Conservation (phyloP, 1,284 basidiomycete species). For the Athelia sp. region DNA sequence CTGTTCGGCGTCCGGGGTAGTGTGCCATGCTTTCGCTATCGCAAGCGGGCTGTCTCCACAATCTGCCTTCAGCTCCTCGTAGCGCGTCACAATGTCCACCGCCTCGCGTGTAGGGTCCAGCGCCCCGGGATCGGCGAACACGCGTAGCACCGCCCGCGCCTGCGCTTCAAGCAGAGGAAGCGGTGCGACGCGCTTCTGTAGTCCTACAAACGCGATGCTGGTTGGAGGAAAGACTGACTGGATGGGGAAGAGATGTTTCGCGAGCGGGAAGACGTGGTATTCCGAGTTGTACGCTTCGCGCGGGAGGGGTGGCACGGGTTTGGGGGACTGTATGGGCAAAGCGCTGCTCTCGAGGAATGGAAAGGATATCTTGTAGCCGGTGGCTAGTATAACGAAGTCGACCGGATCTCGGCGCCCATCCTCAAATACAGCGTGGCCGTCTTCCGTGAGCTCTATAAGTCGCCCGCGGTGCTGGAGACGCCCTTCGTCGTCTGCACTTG, state of each 20-base stretch:
- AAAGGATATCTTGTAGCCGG: conserved; percentile 62
- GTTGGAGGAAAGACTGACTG: conserved; percentile 41
- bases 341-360: conserved; percentile 49
- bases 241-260: conserved; percentile 46
- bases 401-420: conserved; percentile 55
- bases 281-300: conserved; percentile 58
- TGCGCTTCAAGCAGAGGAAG: conserved; percentile 68
- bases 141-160: conserved; percentile 48
- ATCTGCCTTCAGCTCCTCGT: conserved; percentile 31
- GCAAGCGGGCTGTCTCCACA: conserved; percentile 24
- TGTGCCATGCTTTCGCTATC: conserved; percentile 53
- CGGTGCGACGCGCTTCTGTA: conserved; percentile 51
- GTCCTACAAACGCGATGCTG: conserved; percentile 60
- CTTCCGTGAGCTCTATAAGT: conserved; percentile 35
- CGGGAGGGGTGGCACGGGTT: conserved; percentile 42
- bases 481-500: conserved; percentile 30
- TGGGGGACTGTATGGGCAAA: conserved; percentile 29
- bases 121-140: conserved; percentile 43
- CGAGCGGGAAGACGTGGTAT: conserved; percentile 60
- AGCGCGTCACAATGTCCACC: conserved; percentile 40
- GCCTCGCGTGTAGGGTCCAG: conserved; percentile 46
- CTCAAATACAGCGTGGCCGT: conserved; percentile 51
- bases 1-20: conserved; percentile 45
- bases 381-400: conserved; percentile 65
- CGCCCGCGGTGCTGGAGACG: conserved; percentile 33